phyloP scores from a whole-genome alignment of 208 protist species.

The Trypanosomatidae sp. region DNA sequence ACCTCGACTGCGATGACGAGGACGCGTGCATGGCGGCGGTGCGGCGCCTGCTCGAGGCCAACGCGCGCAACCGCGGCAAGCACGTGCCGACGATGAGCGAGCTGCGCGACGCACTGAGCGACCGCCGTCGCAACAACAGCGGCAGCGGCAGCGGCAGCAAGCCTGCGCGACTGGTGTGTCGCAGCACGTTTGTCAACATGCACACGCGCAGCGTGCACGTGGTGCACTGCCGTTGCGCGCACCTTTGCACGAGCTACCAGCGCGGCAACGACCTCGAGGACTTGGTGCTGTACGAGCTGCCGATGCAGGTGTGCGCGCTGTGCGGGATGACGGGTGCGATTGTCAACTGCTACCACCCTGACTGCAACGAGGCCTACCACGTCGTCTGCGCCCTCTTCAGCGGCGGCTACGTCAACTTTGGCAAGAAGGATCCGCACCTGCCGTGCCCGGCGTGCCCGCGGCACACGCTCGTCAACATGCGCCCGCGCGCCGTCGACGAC shows the following conservation, averaged over 20 bases:
- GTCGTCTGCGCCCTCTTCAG: conserved; percentile 65
- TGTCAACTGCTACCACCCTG: conserved; percentile 72
- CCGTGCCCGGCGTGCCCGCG: conserved; percentile 68
- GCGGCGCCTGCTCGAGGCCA: conserved; percentile 31
- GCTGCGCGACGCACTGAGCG: conserved; percentile 33
- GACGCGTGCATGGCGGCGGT: conserved; percentile 25
- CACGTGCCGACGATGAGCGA: conserved; percentile 34
- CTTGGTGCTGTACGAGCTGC: conserved; percentile 31
- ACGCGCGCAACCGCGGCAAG: conserved; percentile 33
- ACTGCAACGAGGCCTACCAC: conserved; percentile 78
- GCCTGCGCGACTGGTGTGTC: conserved; percentile 28
- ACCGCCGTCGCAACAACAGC: conserved; percentile 12
- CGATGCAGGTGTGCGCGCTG: conserved; percentile 42
- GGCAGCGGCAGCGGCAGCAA: background rate
- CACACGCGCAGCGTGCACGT: conserved; percentile 34
- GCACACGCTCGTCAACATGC: conserved; percentile 55
- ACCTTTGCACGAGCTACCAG: conserved; percentile 71
- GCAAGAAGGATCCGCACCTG: conserved; percentile 66
- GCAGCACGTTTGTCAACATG: conserved; percentile 47
- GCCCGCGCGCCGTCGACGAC: background rate
- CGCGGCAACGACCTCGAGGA: conserved; percentile 56
- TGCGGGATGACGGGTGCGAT: conserved; percentile 56
- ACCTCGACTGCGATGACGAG: conserved; percentile 40
- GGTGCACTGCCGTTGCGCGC: conserved; percentile 71
- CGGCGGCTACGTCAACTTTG: conserved; percentile 78